Conservation (phyloP, 257 asterid genomes). For the Ilex asprella region DNA sequence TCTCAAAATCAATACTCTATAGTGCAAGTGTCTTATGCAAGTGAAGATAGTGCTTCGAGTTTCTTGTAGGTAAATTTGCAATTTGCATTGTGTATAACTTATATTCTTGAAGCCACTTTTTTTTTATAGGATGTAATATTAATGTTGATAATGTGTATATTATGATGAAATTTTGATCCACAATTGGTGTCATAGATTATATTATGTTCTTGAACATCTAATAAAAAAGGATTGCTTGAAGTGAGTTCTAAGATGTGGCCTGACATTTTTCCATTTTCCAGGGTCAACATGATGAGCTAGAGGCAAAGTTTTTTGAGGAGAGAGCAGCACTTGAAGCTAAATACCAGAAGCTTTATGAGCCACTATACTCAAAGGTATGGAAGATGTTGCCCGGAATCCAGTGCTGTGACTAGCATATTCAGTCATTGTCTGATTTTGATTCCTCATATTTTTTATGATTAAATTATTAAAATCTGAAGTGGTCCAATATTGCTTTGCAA, state of each 20-base stretch:
- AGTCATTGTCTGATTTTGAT: neutral
- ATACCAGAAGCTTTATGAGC: slow-evolving; percentile 67
- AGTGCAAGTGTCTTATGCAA: neutral
- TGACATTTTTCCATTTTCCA: slow-evolving; percentile 21
- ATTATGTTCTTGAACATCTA: neutral
- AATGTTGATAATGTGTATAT: neutral
- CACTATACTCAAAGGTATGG: slow-evolving; percentile 53
- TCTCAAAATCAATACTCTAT: too few species aligned
- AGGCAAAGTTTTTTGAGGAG: slow-evolving; percentile 70
- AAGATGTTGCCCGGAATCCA: neutral
- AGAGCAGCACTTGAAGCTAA: slow-evolving; percentile 74
- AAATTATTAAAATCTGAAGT: neutral
- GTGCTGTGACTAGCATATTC: neutral
- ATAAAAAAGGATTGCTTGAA: neutral
- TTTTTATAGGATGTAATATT: neutral
- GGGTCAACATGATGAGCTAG: slow-evolving; percentile 69
- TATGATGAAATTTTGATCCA: neutral
- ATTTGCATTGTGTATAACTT: neutral
- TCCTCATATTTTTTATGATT: neutral
- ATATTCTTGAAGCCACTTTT: neutral
- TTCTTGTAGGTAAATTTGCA: too few species aligned
- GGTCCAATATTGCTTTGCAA: neutral
- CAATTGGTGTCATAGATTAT: neutral
- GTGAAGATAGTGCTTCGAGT: neutral
- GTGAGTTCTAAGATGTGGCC: neutral